Base-by-base conservation (phyloP, 768 basidiomycete genomes). In the Russula virescens region DNA sequence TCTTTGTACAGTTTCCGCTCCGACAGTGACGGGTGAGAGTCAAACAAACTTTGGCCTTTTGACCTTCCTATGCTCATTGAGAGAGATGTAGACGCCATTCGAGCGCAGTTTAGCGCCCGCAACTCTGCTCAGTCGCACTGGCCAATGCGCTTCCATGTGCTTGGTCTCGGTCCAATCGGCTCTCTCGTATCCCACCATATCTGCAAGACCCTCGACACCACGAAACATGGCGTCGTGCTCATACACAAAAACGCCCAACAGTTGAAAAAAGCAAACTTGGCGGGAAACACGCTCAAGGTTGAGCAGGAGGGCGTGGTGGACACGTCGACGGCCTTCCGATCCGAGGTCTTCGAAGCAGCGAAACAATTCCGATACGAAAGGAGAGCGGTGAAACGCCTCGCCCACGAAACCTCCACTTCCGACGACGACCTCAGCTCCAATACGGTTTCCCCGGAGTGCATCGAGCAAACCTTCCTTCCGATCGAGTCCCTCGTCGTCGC, bases 401-500 rank as follows among this genome's bases (percentile, higher is more conserved):
- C 47, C 23, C 65, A 42, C 21, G 7, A 31, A 31, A 31, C 31
- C 31, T 8, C 8, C 31, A 31, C 7, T n/a, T 42, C 57, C 40
- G n/a, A n/a, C 34, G 51, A 21, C 19, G 9, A 38, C 28, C 35
- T 16, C 31, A 8, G 34, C 14, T 23, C 52, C 21, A 49, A 19
- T 5, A 50, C 35, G 31, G 14, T 8, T 10, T 31, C 16, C 25
- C 51, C 2, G 8, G 5, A 26, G 23, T 18, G 23, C 35, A 42
- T 25, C 7, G 25, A 31, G 2, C 34, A 47, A 11, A 53, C 52
- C 40, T 19, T 14, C 49, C 54, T 25, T 35, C 65, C 43, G 34
- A 96, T 97, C 68, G 80, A 88, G 31, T 86, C 90, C 1, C 82
- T 99, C 58, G 78, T 98, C 72, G 81, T 98, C 64, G 83, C 91